A percentile compares a stretch with the other conserved stretches of the same genome.
phyloP scores from a whole-genome alignment of 345 rosid genomes.

The Lagerstroemia speciosa region DNA sequence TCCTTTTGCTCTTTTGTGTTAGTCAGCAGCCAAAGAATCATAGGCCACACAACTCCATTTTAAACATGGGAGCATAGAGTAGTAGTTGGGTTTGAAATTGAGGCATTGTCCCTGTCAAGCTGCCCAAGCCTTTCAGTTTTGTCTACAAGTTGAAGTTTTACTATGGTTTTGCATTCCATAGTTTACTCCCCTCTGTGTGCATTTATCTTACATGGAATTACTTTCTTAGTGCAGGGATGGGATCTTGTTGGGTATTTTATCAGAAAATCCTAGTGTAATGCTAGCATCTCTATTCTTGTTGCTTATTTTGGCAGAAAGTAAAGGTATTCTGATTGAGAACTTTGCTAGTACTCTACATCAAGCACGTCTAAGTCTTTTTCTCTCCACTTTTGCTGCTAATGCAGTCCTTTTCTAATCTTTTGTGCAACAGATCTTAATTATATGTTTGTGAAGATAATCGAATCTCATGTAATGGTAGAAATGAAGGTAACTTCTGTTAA shows the following conservation, averaged over 20 bases:
- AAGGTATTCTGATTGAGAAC: conserved; percentile 30
- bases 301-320: conserved; percentile 36
- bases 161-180: neutral
- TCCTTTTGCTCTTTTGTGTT: too few relatives aligned
- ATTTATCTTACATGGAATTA: conserved; percentile 2
- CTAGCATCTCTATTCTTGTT: conserved; percentile 43
- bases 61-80: too few relatives aligned
- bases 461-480: conserved; percentile 20
- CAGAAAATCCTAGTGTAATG: conserved; percentile 33
- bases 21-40: too few relatives aligned
- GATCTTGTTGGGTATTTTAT: conserved; percentile 29
- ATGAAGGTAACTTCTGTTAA: conserved; percentile 23
- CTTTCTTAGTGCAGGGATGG: conserved; percentile 32
- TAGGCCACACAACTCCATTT: too few relatives aligned
- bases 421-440: conserved; percentile 29
- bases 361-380: neutral
- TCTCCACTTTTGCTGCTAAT: conserved; percentile 3
- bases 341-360: neutral
- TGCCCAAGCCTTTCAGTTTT: neutral
- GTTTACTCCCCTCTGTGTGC: neutral
- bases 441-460: conserved; percentile 18
- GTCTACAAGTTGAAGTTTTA: neutral
- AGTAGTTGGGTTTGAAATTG: neutral
- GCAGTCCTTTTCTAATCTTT: neutral
- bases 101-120: neutral